Conservation (phyloP, 176 grass and related monocot genomes). For the barley (Hordeum vulgare) region DNA sequence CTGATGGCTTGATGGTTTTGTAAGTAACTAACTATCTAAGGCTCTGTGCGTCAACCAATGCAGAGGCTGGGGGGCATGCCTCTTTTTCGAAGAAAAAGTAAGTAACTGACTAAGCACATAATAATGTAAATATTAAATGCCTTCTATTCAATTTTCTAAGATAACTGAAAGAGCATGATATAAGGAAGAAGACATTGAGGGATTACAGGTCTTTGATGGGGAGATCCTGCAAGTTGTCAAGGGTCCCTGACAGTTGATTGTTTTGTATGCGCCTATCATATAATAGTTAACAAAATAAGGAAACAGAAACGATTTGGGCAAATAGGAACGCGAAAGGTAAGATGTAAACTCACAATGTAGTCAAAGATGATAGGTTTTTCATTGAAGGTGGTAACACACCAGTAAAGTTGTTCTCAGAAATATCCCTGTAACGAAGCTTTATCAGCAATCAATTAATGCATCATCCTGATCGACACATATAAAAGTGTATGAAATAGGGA, state of each 20-base stretch:
- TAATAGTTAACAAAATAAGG: background rate
- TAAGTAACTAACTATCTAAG: background rate
- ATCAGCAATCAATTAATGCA: slow-evolving; percentile 9
- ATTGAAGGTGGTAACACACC: slow-evolving; percentile 66
- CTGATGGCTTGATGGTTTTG: slow-evolving; percentile 8
- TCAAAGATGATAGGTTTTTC: slow-evolving; percentile 78
- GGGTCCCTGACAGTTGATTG: slow-evolving; percentile 74
- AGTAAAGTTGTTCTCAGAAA: slow-evolving; percentile 84
- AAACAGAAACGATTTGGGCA: background rate
- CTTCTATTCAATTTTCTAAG: background rate
- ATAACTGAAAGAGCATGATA: background rate
- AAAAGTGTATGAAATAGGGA: slow-evolving; percentile 1
- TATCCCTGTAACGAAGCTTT: slow-evolving; percentile 43
- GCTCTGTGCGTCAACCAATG: background rate
- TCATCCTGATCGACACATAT: background rate
- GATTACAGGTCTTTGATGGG: slow-evolving; percentile 82
- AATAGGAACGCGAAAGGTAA: background rate
- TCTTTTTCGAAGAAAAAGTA: background rate
- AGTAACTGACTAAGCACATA: slow-evolving; percentile 9
- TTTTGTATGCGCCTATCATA: slow-evolving; percentile 65
- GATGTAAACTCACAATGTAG: slow-evolving; percentile 64
- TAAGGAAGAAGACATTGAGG: background rate
- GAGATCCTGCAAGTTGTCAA: slow-evolving; percentile 73
- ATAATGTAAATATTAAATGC: background rate
- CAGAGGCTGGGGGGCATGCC: background rate